Evolutionary conservation across 495 filamentous ascomycete genomes (phyloP).

Genomic region (Choiromyces venosus): DNA sequence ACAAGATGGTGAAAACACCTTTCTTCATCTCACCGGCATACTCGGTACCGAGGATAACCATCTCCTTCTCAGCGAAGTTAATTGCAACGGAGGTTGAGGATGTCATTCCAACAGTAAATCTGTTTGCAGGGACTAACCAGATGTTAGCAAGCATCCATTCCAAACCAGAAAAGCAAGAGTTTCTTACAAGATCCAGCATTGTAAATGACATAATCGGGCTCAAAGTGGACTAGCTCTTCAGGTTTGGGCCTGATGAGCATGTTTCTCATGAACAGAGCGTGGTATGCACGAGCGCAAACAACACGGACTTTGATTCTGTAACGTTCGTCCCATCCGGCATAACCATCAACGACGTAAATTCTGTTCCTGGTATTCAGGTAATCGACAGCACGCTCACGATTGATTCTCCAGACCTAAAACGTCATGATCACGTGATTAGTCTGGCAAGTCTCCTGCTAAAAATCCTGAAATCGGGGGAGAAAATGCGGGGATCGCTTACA

Average conservation of each 20-base stretch:
- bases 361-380: constrained; percentile 98
- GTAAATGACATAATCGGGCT: constrained; percentile 99
- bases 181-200: constrained; percentile 74
- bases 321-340: constrained; percentile 95
- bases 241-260: constrained; percentile 93
- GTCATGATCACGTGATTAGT: constrained; percentile 38
- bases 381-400: constrained; percentile 96
- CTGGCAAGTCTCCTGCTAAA: constrained; percentile 30
- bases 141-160: constrained; percentile 11
- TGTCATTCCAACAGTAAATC: constrained; percentile 97
- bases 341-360: constrained; percentile 97
- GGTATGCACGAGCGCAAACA: constrained; percentile 97
- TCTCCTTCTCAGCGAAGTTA: constrained; percentile 84
- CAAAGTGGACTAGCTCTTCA: constrained; percentile 92
- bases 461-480: constrained; percentile 15
- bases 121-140: constrained; percentile 74
- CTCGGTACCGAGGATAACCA: constrained; percentile 99
- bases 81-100: constrained; percentile 82
- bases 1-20: constrained; percentile 97
- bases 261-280: constrained; percentile 99
- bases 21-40: constrained; percentile 99
- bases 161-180: background rate
- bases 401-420: constrained; percentile 94
- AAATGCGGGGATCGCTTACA: constrained; percentile 57
- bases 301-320: constrained; percentile 97